phyloP scores from a whole-genome alignment of 495 filamentous ascomycete species.

The Halenospora varia region DNA sequence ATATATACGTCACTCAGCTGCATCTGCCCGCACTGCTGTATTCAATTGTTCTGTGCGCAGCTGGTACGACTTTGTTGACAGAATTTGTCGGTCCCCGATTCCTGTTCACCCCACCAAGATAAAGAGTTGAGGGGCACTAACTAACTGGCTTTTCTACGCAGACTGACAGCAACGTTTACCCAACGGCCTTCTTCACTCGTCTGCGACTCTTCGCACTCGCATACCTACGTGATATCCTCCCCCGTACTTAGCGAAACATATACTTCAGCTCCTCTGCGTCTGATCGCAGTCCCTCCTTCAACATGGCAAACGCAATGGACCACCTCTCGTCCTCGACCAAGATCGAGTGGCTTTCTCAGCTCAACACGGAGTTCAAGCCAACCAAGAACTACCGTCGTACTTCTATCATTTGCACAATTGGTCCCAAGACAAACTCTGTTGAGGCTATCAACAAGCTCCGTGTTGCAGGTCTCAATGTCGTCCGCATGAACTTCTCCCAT shows the following conservation, averaged over 20 bases:
- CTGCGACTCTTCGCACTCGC: neutral
- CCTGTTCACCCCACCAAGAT: too few species aligned
- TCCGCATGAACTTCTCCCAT: conserved; percentile 99
- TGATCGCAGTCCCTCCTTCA: conserved; percentile 17
- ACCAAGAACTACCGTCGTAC: conserved; percentile 87
- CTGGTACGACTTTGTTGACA: too few species aligned
- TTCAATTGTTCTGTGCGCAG: too few species aligned
- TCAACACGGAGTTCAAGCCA: conserved; percentile 65
- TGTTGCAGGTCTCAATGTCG: conserved; percentile 87
- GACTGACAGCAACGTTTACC: too few species aligned
- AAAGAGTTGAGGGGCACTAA: too few species aligned
- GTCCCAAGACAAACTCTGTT: conserved; percentile 97
- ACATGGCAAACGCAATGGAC: conserved; percentile 68
- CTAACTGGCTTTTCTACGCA: too few species aligned
- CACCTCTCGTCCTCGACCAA: conserved; percentile 72
- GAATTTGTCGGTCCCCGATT: too few species aligned
- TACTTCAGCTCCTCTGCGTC: neutral
- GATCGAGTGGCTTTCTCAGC: conserved; percentile 86
- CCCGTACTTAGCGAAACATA: neutral
- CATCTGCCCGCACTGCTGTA: too few species aligned
- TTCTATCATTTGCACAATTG: conserved; percentile 98
- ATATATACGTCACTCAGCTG: too few species aligned
- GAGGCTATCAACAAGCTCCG: conserved; percentile 94
- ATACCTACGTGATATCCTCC: neutral
- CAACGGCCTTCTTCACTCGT: too few species aligned